A percentile compares a stretch with the other conserved stretches of the same genome.
Conservation (phyloP, 169 alveolate species). For the Plasmodium fragile region DNA sequence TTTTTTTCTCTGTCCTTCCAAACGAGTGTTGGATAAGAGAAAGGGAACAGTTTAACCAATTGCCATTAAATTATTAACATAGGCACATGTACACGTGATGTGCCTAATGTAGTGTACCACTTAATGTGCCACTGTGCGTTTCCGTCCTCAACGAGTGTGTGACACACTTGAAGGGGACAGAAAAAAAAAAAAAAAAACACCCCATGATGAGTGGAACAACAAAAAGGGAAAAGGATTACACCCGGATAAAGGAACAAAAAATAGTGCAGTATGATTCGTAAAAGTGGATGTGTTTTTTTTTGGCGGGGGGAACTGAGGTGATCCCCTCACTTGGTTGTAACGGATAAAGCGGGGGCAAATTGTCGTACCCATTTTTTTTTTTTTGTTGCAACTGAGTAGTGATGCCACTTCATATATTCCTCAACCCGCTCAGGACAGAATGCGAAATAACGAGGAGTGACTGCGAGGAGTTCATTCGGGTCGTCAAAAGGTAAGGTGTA, state of each 20-base stretch:
- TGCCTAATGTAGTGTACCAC: neutral
- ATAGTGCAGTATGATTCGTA: constrained; percentile 33
- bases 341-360: neutral
- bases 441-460: constrained; percentile 37
- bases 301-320: neutral
- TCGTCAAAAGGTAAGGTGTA: constrained; percentile 28
- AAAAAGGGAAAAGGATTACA: neutral
- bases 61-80: neutral
- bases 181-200: constrained; percentile 3
- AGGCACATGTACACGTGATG: neutral
- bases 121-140: neutral
- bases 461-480: constrained; percentile 44
- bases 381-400: neutral
- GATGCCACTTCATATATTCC: neutral
- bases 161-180: neutral
- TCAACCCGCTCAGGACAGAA: neutral
- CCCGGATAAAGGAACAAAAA: constrained; percentile 64
- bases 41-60: neutral
- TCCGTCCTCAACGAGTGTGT: neutral
- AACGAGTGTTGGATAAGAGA: neutral
- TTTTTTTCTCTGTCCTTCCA: neutral
- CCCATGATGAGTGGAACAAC: neutral
- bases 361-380: neutral
- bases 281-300: neutral
- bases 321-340: neutral